These are phyloP conservation scores for Penicillium ochrochloron DNA, from an alignment of 495 filamentous ascomycete species.

Conservation along the genomic window DNA sequence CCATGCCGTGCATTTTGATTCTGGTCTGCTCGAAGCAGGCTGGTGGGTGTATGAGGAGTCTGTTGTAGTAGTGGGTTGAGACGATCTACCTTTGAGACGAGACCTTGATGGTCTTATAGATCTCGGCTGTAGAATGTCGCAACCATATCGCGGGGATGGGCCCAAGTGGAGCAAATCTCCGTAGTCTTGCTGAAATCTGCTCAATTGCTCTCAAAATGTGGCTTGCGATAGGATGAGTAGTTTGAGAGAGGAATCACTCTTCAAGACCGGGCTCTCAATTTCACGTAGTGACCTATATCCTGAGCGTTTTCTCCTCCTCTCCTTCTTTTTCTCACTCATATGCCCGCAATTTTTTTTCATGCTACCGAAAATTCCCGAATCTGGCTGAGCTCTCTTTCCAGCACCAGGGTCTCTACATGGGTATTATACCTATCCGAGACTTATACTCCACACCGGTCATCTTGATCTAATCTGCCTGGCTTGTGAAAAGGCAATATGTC, in stretches of 20 bases:
- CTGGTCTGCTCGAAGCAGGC: neutral
- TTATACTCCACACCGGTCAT: neutral
- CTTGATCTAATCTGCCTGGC: neutral
- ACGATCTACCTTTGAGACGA: neutral
- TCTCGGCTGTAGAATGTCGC: neutral
- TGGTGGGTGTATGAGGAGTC: neutral
- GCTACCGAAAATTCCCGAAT: neutral
- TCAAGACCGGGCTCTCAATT: neutral
- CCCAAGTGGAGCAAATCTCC: conserved; percentile 20
- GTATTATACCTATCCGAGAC: neutral
- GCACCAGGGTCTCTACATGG: neutral
- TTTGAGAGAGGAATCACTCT: neutral
- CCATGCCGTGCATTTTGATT: conserved; percentile 26
- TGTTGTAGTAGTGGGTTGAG: neutral
- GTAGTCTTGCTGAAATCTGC: conserved; percentile 24
- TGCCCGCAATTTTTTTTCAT: neutral
- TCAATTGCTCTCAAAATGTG: conserved; percentile 25
- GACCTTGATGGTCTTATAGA: conserved; percentile 17
- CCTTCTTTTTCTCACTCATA: neutral
- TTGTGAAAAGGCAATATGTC: conserved; percentile 15
- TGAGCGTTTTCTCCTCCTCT: neutral
- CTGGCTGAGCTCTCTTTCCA: neutral
- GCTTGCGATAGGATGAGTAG: neutral
- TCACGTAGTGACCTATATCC: neutral
- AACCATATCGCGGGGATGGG: neutral